A percentile compares a stretch with the other conserved stretches of the same genome.
These are phyloP conservation scores for Insectozyma bohioensis DNA, from an alignment of 1,139 yeast species.

Conservation along the genomic window DNA sequence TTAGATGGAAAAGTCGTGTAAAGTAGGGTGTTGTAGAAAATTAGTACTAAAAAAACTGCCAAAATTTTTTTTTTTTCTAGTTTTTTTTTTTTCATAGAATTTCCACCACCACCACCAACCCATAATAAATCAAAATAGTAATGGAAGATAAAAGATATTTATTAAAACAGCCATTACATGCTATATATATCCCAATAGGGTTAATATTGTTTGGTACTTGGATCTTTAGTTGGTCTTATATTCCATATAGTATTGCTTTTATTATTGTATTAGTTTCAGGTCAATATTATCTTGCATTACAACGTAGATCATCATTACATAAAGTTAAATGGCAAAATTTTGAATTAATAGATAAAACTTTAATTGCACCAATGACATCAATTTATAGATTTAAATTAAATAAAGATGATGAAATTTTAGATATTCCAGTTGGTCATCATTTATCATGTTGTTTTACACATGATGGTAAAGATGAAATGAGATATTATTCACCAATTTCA, in stretches of 20 bases:
- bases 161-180: constrained; percentile 66
- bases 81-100: no score
- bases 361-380: constrained; percentile 66
- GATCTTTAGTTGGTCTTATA: constrained; percentile 51
- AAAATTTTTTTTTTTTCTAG: no score
- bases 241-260: constrained; percentile 51
- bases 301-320: constrained; percentile 46
- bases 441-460: constrained; percentile 58
- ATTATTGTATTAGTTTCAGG: constrained; percentile 45
- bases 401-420: constrained; percentile 58
- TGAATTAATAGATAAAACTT: constrained; percentile 70
- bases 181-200: constrained; percentile 66
- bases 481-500: constrained; percentile 76
- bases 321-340: constrained; percentile 58
- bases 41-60: no score
- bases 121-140: background rate
- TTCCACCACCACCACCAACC: background rate
- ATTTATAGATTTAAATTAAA: constrained; percentile 69
- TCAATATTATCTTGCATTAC: constrained; percentile 51
- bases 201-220: constrained; percentile 62
- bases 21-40: no score
- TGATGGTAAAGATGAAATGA: constrained; percentile 60
- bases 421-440: constrained; percentile 74
- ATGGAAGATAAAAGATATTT: constrained; percentile 50
- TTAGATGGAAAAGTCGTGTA: no score